Conservation (phyloP, 768 basidiomycete genomes). For the Aureoboletus auriporus region DNA sequence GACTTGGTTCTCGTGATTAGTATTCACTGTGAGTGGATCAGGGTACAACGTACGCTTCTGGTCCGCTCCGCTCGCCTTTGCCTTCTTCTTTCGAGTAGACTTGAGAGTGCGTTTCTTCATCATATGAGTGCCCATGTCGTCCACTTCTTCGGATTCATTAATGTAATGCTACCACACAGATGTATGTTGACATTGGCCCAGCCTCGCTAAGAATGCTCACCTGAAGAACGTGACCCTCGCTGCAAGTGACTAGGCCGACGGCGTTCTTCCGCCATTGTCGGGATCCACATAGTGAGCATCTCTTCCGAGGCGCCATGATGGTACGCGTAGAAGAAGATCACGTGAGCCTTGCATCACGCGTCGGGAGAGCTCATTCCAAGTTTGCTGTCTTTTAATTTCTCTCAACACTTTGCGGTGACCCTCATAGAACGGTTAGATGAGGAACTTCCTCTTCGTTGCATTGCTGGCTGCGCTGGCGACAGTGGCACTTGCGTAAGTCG, state of each 20-base stretch:
- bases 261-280: conserved; percentile 85
- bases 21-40: neutral
- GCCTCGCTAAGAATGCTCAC: conserved; percentile 37
- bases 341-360: conserved; percentile 6
- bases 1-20: conserved; percentile 42
- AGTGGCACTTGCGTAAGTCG: conserved; percentile 56
- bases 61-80: conserved; percentile 48
- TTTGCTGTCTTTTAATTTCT: too few relatives aligned
- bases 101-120: conserved; percentile 67
- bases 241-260: conserved; percentile 79
- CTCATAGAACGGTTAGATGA: conserved; percentile 18
- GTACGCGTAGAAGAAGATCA: neutral
- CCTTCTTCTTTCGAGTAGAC: conserved; percentile 50
- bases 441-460: conserved; percentile 49
- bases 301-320: conserved; percentile 54
- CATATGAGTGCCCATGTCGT: conserved; percentile 56
- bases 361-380: neutral
- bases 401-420: too few relatives aligned
- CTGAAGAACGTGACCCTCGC: conserved; percentile 89
- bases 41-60: conserved; percentile 45
- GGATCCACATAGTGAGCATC: conserved; percentile 79
- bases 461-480: conserved; percentile 52
- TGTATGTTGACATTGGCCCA: neutral
- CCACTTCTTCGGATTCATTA: conserved; percentile 72
- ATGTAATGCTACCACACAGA: conserved; percentile 61